Evolutionary conservation across 176 grass and related monocot genomes (phyloP).

Genomic region (Carex myosuroides): DNA sequence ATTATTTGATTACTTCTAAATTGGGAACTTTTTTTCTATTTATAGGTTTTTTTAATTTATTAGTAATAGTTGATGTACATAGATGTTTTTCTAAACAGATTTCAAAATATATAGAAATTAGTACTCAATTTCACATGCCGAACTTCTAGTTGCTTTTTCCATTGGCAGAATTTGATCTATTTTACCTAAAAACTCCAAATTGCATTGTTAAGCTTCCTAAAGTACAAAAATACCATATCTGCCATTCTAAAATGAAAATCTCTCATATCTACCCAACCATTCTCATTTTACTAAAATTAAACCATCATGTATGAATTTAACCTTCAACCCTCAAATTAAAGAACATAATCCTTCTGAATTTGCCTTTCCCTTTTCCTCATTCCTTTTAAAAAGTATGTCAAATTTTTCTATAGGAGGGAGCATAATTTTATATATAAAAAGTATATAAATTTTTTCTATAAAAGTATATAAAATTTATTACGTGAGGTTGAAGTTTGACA

Average conservation of each 20-base stretch:
- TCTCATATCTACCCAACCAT: not conserved
- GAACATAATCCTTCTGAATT: not conserved
- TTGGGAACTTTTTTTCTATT: not conserved
- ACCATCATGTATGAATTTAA: not conserved
- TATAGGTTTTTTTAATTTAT: not conserved
- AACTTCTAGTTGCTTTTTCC: not conserved
- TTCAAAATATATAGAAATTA: not conserved
- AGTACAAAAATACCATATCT: not conserved
- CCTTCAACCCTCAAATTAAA: not conserved
- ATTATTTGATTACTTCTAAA: not conserved
- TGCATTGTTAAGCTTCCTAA: not conserved
- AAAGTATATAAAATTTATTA: too few relatives aligned
- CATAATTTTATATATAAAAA: too few relatives aligned
- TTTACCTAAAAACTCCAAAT: not conserved
- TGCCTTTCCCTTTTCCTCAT: not conserved
- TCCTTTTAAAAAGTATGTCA: not conserved
- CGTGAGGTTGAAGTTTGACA: too few relatives aligned
- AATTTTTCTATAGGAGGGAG: too few relatives aligned
- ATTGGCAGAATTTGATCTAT: not conserved
- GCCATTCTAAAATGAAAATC: not conserved
- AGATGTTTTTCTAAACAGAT: not conserved
- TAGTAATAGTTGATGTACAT: constrained; percentile 14
- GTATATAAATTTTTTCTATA: too few relatives aligned
- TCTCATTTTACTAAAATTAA: not conserved
- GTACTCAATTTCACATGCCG: not conserved